Evolutionary conservation across 1,284 basidiomycete species (phyloP), one percentile per base, ranked within the genome.

Genomic region (Malassezia pachydermatis): DNA sequence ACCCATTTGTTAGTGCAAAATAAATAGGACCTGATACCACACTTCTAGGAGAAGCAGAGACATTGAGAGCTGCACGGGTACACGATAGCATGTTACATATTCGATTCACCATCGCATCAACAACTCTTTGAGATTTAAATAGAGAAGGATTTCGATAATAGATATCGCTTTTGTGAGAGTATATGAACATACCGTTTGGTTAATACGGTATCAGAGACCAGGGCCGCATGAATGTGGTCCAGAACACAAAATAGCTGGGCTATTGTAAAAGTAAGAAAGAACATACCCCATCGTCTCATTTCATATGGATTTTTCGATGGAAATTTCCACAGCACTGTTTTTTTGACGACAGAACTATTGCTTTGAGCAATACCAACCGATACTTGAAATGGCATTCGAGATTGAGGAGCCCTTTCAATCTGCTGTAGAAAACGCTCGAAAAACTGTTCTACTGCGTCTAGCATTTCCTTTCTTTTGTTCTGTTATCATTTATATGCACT

Each of bases 1-100:
- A 9, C 10, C 20, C 16, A 13, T 36, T 10, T 10, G 2, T 5
- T 10, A 28, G 22, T 10, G n/a, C 5, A 7, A 63, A 22, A 0
- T 33, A 32, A 5, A 67, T 9, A 3, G 37, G 16, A 0, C 65
- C 65, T 4, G 39, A 41, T 4, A 62, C 17, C 2, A 68, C 43
- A 0, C 64, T 61, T 25, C 52, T 48, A 3, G 64, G 53, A 24
- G 57, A 41, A 9, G 64, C 65, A 30, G 54, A 45, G 22, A 68
- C 48, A 16, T 58, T 57, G 1, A 65, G 46, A 19, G 50, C 46
- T 8, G 45, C 19, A 8, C 58, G 46, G 9, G 45, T 19, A 10
- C 45, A 35, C 13, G 23, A 20, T 3, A 60, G 36, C 9, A 49
- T 51, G 8, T 32, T 14, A 20, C 29, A 17, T 13, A 63, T 25